Evolutionary conservation across 768 basidiomycete genomes (phyloP), one percentile per base, ranked within the genome.

Genomic region (Boletus rubropictus): DNA sequence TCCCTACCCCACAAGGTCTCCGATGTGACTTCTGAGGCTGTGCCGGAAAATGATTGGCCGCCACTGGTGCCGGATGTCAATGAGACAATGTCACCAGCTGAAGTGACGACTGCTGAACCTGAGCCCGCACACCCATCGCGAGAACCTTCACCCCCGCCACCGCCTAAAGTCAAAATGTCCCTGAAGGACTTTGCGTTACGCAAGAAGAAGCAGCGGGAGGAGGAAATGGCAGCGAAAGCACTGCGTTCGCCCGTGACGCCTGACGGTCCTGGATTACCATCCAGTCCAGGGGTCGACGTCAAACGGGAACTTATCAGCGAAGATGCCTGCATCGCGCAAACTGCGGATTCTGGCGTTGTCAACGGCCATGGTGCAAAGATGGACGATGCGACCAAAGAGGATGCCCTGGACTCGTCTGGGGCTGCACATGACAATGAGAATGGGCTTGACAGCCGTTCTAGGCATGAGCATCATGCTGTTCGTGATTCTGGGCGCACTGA

Each of bases 161-260:
- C 64, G 11, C 77, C 78, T 39, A 79, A 81, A 36, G 79, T 80
- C 52, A 73, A 73, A 49, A 55, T 81, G 62, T 77, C 80, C 0
- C 59, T 82, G 39, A 77, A 75, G 53, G 80, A 82, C 50, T 82
- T 80, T 53, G 76, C 73, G 25, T 46, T 76, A 25, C 63, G 81
- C 46, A 80, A 74, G 71, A 75, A 74, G 69, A 75, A 73, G 60
- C 70, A 73, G 54, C 67, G 71, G 44, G 76, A 78, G 52, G 74
- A 77, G 53, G 69, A 72, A 46, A 60, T 60, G 57, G 66, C 58
- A 1, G 64, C 63, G 5, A 64, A 67, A 47, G 53, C 57, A 22
- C 22, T 46, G 2, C 22, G 39, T n/a, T 64, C 67, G 4, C 62
- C 69, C 18, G 37, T 6, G 25, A 53, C 51, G 8, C 45, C 53